phyloP scores from a whole-genome alignment of 2,329 filamentous ascomycete genomes.

The Trichoderma gracile region DNA sequence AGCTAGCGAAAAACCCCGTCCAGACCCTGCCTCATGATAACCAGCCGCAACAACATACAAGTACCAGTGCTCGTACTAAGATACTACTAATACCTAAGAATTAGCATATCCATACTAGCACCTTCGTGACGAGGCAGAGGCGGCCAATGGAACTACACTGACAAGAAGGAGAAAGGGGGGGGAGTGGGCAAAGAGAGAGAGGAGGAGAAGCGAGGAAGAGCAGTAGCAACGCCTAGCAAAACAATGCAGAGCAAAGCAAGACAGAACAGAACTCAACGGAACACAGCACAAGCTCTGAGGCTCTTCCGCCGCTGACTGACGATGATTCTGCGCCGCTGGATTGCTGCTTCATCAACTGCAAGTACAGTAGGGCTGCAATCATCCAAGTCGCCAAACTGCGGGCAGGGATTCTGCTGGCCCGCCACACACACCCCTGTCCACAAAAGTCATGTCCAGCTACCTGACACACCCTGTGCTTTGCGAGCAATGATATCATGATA shows the following conservation, averaged over 20 bases:
- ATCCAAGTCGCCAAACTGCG: constrained; percentile 8
- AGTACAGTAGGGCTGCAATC: constrained; percentile 24
- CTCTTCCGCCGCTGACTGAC: constrained; percentile 11
- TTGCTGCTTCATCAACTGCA: constrained; percentile 15
- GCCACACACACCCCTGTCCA: constrained; percentile 17
- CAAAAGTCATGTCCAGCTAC: constrained; percentile 25
- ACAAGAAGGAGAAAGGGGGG: no score
- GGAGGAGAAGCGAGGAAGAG: no score
- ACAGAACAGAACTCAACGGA: background rate
- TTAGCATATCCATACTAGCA: background rate
- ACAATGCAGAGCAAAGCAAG: background rate
- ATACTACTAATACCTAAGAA: no score
- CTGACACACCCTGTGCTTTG: constrained; percentile 13
- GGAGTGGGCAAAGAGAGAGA: no score
- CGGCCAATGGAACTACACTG: background rate
- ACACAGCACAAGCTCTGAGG: background rate
- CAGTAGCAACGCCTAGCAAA: no score
- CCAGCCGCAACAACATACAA: no score
- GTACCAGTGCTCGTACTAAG: no score
- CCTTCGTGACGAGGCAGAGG: background rate
- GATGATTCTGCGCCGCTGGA: constrained; percentile 15
- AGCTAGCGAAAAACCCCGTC: background rate
- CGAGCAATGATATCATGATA: constrained; percentile 39
- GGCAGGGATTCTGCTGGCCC: constrained; percentile 20
- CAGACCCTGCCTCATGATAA: constrained; percentile 1